Percentiles rank a stretch among this genome's conserved stretches.
Conservation (phyloP, 23 red algal genomes). For the Chondrus crispus region DNA sequence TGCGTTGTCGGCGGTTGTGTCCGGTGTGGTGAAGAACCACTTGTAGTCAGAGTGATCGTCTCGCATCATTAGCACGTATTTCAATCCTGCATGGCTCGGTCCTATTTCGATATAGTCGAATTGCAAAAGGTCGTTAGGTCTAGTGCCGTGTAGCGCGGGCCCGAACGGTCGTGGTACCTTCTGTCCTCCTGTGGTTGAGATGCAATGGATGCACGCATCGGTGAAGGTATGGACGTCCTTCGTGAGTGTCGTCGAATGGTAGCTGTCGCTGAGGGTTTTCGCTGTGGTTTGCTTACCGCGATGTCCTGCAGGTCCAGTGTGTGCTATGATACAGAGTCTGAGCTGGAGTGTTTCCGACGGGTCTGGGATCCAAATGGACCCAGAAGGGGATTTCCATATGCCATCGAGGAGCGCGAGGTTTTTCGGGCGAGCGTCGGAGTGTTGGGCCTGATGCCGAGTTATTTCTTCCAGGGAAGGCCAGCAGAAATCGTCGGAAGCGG, state of each 20-base stretch:
- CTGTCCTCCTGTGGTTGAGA: not conserved
- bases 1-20: slow-evolving; percentile 16
- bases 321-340: no score
- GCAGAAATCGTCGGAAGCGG: not conserved
- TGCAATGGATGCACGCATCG: not conserved
- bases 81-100: not conserved
- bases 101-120: not conserved
- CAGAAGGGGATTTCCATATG: no score
- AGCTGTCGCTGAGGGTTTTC: no score
- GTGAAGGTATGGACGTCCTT: not conserved
- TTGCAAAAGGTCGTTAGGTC: not conserved
- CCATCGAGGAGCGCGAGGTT: no score
- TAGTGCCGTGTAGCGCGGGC: not conserved
- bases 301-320: no score
- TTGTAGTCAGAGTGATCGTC: not conserved
- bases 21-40: not conserved
- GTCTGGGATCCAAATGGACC: no score
- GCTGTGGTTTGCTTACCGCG: no score
- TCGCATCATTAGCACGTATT: not conserved
- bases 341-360: no score
- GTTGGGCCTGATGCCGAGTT: no score
- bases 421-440: no score
- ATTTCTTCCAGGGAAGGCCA: not conserved
- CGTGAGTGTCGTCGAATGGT: not conserved
- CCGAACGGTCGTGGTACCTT: not conserved